A percentile compares a stretch with the other conserved stretches of the same genome.
Conservation (phyloP, 345 rosid species). For the Garcia nutans region DNA sequence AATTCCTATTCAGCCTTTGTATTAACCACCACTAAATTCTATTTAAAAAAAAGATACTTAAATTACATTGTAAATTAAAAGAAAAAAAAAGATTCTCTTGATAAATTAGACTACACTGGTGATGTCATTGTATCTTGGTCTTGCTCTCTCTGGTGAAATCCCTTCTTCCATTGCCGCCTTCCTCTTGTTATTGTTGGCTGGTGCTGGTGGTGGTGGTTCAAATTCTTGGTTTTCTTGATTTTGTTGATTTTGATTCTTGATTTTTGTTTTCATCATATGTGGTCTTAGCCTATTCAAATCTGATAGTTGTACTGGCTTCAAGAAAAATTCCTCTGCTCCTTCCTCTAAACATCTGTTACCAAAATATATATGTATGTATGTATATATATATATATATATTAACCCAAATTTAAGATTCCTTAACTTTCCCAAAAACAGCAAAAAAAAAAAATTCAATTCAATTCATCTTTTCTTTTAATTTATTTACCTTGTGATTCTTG, state of each 20-base stretch:
- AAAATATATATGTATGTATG: too few relatives aligned
- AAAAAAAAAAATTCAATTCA: not conserved
- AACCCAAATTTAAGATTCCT: not conserved
- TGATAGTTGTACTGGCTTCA: constrained; percentile 57
- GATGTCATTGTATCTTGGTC: constrained; percentile 47
- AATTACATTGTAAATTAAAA: constrained; percentile 11
- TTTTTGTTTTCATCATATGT: constrained; percentile 50
- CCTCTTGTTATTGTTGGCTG: constrained; percentile 47
- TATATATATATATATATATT: too few relatives aligned
- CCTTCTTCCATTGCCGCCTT: constrained; percentile 56
- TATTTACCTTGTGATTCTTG: constrained; percentile 56
- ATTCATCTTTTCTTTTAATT: constrained; percentile 6
- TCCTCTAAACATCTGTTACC: constrained; percentile 59
- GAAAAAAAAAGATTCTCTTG: not conserved
- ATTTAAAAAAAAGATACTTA: not conserved
- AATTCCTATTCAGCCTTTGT: constrained; percentile 14
- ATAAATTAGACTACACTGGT: constrained; percentile 33
- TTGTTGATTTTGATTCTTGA: constrained; percentile 23
- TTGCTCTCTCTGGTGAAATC: constrained; percentile 48
- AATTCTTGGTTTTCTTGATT: constrained; percentile 10
- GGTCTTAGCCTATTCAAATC: constrained; percentile 59
- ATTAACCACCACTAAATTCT: constrained; percentile 4
- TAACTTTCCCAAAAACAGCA: not conserved
- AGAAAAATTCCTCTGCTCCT: constrained; percentile 72
- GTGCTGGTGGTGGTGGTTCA: too few relatives aligned